Base-by-base conservation (phyloP, 2,329 filamentous ascomycete genomes). In the Fusarium albidum region DNA sequence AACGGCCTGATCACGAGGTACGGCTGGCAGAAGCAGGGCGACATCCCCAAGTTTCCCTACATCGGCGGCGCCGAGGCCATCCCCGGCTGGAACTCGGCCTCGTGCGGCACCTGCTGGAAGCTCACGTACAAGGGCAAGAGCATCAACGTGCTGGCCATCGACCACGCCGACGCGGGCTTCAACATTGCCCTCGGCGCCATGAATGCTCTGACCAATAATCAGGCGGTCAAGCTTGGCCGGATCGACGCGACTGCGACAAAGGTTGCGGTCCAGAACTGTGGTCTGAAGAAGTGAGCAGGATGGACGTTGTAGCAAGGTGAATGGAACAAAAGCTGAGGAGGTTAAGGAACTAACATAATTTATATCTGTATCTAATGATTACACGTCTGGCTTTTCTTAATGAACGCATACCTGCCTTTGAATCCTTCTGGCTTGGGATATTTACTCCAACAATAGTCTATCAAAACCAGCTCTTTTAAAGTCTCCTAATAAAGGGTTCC, bases 1-100 rank as follows among this genome's bases (percentile, higher is more conserved):
- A 87, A 90, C 71, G 88, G 88, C 47, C 79, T 91, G 50, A 83
- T 83, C 57, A 85, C 81, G 62, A 81, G 77, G 63, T 83, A 84
- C 74, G 77, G 77, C 61, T 89, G 82, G 83, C 65, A 73, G 42
- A 84, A 73, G 0, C 81, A 85, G 69, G 78, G 78, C 45, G 65
- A 77, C 13, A 73, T 85, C 55, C 75, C 77, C 12, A 61, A 63
- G 29, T 86, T 83, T 71, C 80, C 82, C 9, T 75, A 78, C 70
- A 80, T 87, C 52, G 85, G 82, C 14, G 85, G 82, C 17, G 74
- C 76, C 3, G 72, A 77, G 4, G 77, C 73, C 31, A 69, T 87
- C n/a, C 67, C 67, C 9, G 78, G 79, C 33, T 86, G 82, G 81
- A 83, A 84, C 75, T 82, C 79, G 6, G 53, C 73, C 21, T 66